Base-by-base conservation (phyloP, 768 basidiomycete genomes). In the Rubroboletus satanas region DNA sequence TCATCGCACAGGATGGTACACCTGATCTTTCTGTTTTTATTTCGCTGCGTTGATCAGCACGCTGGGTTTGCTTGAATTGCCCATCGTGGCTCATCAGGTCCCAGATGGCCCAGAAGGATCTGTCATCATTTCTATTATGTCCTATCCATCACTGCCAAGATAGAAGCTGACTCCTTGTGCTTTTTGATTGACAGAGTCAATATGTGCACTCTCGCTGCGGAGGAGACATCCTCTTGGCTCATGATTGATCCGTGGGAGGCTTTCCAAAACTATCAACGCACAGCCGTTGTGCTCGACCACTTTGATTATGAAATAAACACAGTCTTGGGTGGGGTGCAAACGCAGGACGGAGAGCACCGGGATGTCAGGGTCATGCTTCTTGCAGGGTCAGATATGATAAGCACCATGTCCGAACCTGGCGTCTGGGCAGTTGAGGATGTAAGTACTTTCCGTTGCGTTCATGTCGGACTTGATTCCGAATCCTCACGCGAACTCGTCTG, bases 241-340 rank as follows among this genome's bases (percentile, higher is more conserved):
- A 98, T 97, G 94, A 89, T 98, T 42, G 97, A 99, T 68, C 79
- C 93, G 18, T 99, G 95, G 95, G 97, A 99, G 73, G 93, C 95
- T 14, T 88, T 91, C 70, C 95, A 93, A 72, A 77, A 83, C 45
- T 99, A 99, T 76, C 90, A 93, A 66, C 88, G 94, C 58, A 99
- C 97, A 1, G 97, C 97, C 37, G 84, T 98, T 52, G 97, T 99
- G 51, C 82, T 99, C 52, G 95, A 98, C 71, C 97, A 99, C 68
- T 95, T 98, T 68, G 90, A 98, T 68, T 81, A 93, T 67, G 88
- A 96, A 75, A 85, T 99, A 66, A 99, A 99, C 73, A 84, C 81
- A 7, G 78, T 85, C 37, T 75, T 87, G 23, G 93, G 93, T 6
- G 96, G 94, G 44, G 83, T 92, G 31, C 74, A 77, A 23, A 84